Evolutionary conservation across 2,329 filamentous ascomycete species (phyloP).

Genomic region (Proliferodiscus dingleyae): DNA sequence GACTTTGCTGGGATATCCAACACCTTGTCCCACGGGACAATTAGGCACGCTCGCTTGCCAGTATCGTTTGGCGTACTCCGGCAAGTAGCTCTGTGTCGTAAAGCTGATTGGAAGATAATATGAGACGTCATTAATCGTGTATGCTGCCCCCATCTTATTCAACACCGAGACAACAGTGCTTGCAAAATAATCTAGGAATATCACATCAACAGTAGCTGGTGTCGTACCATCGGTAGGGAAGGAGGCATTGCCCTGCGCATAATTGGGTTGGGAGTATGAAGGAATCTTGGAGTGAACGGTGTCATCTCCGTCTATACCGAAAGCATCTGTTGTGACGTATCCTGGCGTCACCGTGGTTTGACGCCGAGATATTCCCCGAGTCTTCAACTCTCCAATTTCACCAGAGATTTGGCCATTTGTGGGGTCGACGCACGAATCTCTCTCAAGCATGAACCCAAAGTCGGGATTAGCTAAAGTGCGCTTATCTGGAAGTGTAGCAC

Average conservation of each 20-base stretch:
- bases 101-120: conserved; percentile 29
- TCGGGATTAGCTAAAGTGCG: conserved; percentile 5
- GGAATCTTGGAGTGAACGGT: conserved; percentile 71
- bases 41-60: conserved; percentile 28
- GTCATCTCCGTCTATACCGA: conserved; percentile 79
- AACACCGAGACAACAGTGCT: conserved; percentile 72
- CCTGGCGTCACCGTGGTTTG: conserved; percentile 48
- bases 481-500: conserved; percentile 33
- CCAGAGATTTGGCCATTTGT: conserved; percentile 16
- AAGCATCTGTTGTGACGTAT: conserved; percentile 84
- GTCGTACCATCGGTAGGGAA: conserved; percentile 48
- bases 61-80: conserved; percentile 29
- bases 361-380: conserved; percentile 25
- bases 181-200: conserved; percentile 88
- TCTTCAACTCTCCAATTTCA: conserved; percentile 13
- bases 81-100: conserved; percentile 30
- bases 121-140: conserved; percentile 27
- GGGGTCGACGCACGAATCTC: conserved; percentile 32
- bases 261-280: conserved; percentile 76
- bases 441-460: conserved; percentile 24
- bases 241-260: conserved; percentile 63
- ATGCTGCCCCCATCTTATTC: conserved; percentile 37
- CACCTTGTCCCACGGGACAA: conserved; percentile 25
- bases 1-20: conserved; percentile 12
- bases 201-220: conserved; percentile 73